Evolutionary conservation across 495 filamentous ascomycete species (phyloP).

Genomic region (Aspergillus saccharolyticus): DNA sequence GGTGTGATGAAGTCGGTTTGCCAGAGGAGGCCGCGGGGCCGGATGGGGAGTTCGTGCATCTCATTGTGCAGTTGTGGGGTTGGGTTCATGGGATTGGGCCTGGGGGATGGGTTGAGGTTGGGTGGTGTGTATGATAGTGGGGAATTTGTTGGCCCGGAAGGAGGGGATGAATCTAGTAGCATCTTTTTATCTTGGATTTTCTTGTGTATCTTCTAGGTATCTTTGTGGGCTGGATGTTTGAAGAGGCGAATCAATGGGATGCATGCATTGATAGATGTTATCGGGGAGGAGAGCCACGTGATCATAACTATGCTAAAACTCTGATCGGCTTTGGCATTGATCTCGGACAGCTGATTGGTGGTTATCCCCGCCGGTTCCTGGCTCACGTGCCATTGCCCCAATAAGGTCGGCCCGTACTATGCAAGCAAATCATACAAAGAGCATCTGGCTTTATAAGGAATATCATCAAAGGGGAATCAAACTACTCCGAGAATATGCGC

Average conservation of each 20-base stretch:
- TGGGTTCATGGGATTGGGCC: background rate
- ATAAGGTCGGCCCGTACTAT: no score
- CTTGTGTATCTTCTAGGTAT: background rate
- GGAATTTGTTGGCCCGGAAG: no score
- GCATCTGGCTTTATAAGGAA: background rate
- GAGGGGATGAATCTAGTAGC: no score
- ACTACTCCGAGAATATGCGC: background rate
- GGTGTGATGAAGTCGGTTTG: constrained; percentile 30
- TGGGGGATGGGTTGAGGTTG: background rate
- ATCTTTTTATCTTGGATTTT: no score
- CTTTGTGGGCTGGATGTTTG: background rate
- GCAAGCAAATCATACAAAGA: no score
- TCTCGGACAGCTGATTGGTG: background rate
- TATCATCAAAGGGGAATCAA: background rate
- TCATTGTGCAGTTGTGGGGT: background rate
- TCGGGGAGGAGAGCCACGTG: background rate
- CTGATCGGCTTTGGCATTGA: background rate
- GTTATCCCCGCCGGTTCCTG: background rate
- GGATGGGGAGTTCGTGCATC: constrained; percentile 24
- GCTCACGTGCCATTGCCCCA: background rate
- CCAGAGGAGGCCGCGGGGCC: constrained; percentile 29
- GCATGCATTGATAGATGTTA: background rate
- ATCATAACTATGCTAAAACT: background rate
- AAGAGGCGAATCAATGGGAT: background rate
- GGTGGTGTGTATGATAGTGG: background rate